A percentile compares a stretch with the other conserved stretches of the same genome.
Conservation (phyloP, 2,329 filamentous ascomycete species). For the Tolypocladium tropicale region DNA sequence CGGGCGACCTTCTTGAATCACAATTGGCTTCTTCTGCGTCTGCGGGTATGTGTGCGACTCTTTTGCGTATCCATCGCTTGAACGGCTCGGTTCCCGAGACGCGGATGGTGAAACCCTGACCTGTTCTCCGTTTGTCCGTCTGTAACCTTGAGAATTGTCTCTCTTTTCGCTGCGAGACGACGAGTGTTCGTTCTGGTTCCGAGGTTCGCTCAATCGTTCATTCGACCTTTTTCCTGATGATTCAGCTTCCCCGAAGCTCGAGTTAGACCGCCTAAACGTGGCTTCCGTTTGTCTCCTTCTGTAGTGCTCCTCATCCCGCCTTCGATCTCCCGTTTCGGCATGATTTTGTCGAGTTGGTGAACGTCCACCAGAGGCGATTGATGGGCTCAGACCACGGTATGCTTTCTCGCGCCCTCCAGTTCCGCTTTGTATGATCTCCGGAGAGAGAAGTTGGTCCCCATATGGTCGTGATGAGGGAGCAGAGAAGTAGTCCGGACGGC, state of each 20-base stretch:
- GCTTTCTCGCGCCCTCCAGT: slow-evolving; percentile 31
- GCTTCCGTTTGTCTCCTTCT: slow-evolving; percentile 16
- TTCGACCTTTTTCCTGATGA: slow-evolving; percentile 18
- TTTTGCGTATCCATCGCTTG: slow-evolving; percentile 27
- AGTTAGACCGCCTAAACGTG: slow-evolving; percentile 10
- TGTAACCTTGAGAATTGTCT: slow-evolving; percentile 19
- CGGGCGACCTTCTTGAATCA: slow-evolving; percentile 23
- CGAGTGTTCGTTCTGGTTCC: slow-evolving; percentile 15
- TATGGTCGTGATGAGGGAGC: slow-evolving; percentile 15
- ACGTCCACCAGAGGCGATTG: slow-evolving; percentile 21
- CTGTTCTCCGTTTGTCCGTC: slow-evolving; percentile 12
- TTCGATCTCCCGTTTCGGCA: slow-evolving; percentile 15
- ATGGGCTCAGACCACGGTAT: slow-evolving; percentile 20
- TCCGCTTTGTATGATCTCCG: slow-evolving; percentile 30
- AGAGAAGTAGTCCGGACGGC: slow-evolving; percentile 20
- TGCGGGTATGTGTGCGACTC: slow-evolving; percentile 15
- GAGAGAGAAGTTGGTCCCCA: slow-evolving; percentile 28
- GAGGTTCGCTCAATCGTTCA: slow-evolving; percentile 19
- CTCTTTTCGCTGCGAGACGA: slow-evolving; percentile 17
- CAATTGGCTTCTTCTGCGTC: slow-evolving; percentile 22
- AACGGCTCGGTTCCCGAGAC: slow-evolving; percentile 22
- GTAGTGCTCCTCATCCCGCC: slow-evolving; percentile 12
- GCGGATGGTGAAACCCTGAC: slow-evolving; percentile 8
- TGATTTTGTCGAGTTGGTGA: slow-evolving; percentile 21
- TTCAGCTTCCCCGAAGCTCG: slow-evolving; percentile 15